Evolutionary conservation across 108 stramenopile genomes (phyloP).

Genomic region (Aurantiochytrium sp.): DNA sequence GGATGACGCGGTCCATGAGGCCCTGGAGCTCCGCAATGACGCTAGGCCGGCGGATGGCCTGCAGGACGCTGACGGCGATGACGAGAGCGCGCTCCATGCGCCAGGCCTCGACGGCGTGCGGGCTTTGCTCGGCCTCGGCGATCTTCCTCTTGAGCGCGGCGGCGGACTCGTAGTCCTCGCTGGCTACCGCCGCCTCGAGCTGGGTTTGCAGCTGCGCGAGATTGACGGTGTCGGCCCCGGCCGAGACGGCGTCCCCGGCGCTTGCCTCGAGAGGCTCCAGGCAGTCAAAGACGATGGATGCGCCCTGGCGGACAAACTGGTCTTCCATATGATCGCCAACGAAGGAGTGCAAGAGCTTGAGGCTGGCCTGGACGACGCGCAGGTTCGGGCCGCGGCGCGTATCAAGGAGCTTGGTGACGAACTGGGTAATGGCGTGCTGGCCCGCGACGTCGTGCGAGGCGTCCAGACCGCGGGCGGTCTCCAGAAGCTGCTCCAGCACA

Average conservation of each 20-base stretch:
- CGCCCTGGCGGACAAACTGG: background rate
- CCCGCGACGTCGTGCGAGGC: background rate
- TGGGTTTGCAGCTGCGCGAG: background rate
- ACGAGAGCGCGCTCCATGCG: slow-evolving; percentile 15
- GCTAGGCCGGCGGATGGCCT: background rate
- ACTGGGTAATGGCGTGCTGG: background rate
- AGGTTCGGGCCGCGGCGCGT: background rate
- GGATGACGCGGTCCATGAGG: background rate
- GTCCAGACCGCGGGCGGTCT: background rate
- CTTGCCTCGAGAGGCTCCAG: background rate
- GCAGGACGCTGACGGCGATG: background rate
- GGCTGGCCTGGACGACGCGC: background rate
- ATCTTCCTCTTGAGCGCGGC: background rate
- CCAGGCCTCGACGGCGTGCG: background rate
- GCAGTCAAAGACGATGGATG: background rate
- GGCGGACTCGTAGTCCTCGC: background rate
- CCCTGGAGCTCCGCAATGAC: background rate
- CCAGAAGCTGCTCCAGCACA: background rate
- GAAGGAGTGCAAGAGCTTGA: background rate
- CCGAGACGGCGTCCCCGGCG: background rate
- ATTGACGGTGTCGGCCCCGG: background rate
- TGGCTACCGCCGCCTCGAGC: background rate
- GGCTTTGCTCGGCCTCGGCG: background rate
- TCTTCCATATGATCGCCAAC: background rate
- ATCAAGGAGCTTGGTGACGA: background rate